These are phyloP conservation scores for Piloderma croceum DNA, from an alignment of 768 basidiomycete species.

Conservation along the genomic window DNA sequence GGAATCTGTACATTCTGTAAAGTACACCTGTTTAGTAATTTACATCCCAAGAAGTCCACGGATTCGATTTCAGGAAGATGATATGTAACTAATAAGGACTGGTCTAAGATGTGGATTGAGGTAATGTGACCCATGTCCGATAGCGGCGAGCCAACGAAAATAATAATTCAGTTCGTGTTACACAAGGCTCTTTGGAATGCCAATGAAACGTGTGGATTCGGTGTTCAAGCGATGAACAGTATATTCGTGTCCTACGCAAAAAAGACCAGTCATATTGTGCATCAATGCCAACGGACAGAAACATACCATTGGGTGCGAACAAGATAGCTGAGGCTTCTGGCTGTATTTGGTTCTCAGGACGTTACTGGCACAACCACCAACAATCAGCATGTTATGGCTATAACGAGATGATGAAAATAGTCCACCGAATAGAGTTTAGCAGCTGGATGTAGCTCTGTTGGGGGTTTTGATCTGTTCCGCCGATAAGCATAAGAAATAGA, in stretches of 20 bases:
- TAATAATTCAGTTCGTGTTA: too few species aligned
- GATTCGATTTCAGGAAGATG: too few species aligned
- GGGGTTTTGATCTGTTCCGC: slow-evolving; percentile 33
- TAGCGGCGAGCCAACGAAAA: too few species aligned
- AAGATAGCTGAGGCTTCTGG: slow-evolving; percentile 55
- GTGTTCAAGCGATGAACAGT: not conserved
- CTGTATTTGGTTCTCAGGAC: slow-evolving; percentile 43
- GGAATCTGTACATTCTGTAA: too few species aligned
- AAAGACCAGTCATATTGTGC: not conserved
- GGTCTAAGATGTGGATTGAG: too few species aligned
- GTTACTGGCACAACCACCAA: slow-evolving; percentile 27
- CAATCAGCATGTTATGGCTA: not conserved
- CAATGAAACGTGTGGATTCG: too few species aligned
- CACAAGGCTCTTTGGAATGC: too few species aligned
- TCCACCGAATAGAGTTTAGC: slow-evolving; percentile 39
- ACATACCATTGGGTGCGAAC: slow-evolving; percentile 39
- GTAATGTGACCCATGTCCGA: too few species aligned
- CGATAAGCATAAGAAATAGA: not conserved
- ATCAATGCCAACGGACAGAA: not conserved
- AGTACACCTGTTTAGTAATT: too few species aligned
- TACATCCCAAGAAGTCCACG: too few species aligned
- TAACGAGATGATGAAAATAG: not conserved
- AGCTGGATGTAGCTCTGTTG: slow-evolving; percentile 51
- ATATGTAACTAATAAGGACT: too few species aligned
- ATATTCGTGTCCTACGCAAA: not conserved